Conservation (phyloP, 2,329 filamentous ascomycete genomes). For the Hymenoscyphus scutula region DNA sequence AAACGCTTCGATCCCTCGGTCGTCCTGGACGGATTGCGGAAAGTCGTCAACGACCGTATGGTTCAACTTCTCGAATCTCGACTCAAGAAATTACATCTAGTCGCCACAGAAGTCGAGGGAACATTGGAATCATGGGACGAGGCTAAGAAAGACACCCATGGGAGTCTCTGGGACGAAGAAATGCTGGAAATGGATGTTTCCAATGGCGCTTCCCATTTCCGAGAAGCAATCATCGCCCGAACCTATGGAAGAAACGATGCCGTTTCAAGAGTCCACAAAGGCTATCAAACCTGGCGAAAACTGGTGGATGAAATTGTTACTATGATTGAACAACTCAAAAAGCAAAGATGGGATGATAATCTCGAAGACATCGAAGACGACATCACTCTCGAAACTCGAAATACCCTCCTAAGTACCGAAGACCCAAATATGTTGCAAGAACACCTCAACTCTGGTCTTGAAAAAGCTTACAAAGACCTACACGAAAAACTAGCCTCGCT, state of each 20-base stretch:
- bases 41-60: constrained; percentile 67
- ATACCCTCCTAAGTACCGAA: constrained; percentile 67
- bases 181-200: constrained; percentile 64
- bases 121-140: constrained; percentile 60
- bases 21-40: constrained; percentile 67
- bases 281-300: constrained; percentile 72
- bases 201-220: constrained; percentile 65
- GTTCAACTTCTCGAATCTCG: constrained; percentile 61
- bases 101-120: constrained; percentile 63
- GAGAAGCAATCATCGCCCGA: constrained; percentile 64
- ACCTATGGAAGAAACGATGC: constrained; percentile 70
- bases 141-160: constrained; percentile 48
- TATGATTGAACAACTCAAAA: constrained; percentile 62
- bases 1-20: constrained; percentile 65
- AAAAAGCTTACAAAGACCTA: constrained; percentile 56
- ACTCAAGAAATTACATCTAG: constrained; percentile 60
- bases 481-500: constrained; percentile 52
- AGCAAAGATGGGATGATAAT: constrained; percentile 73
- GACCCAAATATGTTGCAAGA: constrained; percentile 65
- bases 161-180: constrained; percentile 65
- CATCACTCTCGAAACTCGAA: constrained; percentile 63
- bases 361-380: constrained; percentile 70
- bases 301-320: constrained; percentile 65
- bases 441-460: constrained; percentile 55
- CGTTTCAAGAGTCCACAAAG: constrained; percentile 58